These are phyloP conservation scores for Monosporozyma solicola DNA, from an alignment of 805 yeast genomes.

Conservation along the genomic window DNA sequence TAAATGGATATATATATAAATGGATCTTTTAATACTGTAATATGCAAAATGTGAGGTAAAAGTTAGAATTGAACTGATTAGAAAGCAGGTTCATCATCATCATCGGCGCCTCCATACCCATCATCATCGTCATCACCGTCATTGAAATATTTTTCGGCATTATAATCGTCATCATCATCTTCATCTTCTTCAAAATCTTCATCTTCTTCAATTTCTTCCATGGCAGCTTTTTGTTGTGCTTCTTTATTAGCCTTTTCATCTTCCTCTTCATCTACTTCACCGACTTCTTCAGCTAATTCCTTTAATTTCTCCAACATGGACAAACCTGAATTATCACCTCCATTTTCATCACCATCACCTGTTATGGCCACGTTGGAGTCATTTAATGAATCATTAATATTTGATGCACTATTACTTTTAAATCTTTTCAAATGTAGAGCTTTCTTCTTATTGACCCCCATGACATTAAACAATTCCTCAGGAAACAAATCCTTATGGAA, in stretches of 20 bases:
- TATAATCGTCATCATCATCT: conserved; percentile 43
- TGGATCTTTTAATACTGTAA: not conserved
- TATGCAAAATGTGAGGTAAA: not conserved
- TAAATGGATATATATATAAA: not conserved
- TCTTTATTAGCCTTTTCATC: conserved; percentile 28
- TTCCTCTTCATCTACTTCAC: conserved; percentile 30
- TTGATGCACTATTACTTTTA: not conserved
- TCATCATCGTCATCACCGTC: conserved; percentile 36
- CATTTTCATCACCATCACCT: conserved; percentile 7
- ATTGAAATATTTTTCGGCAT: conserved; percentile 42
- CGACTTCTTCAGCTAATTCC: conserved; percentile 41
- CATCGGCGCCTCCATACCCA: conserved; percentile 28
- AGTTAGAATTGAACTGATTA: conserved; percentile 14
- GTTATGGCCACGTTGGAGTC: conserved; percentile 25
- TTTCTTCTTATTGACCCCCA: conserved; percentile 55
- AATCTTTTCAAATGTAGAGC: conserved; percentile 35
- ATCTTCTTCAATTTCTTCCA: conserved; percentile 47
- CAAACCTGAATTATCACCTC: conserved; percentile 22
- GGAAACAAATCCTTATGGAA: conserved; percentile 67
- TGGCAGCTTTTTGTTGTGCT: conserved; percentile 42
- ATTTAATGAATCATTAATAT: not conserved
- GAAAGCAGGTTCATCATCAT: conserved; percentile 50
- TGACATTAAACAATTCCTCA: conserved; percentile 59
- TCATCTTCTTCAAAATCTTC: conserved; percentile 51
- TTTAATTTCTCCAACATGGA: conserved; percentile 42